Evolutionary conservation across 2,329 filamentous ascomycete genomes (phyloP).

Genomic region (Ciborinia camelliae): DNA sequence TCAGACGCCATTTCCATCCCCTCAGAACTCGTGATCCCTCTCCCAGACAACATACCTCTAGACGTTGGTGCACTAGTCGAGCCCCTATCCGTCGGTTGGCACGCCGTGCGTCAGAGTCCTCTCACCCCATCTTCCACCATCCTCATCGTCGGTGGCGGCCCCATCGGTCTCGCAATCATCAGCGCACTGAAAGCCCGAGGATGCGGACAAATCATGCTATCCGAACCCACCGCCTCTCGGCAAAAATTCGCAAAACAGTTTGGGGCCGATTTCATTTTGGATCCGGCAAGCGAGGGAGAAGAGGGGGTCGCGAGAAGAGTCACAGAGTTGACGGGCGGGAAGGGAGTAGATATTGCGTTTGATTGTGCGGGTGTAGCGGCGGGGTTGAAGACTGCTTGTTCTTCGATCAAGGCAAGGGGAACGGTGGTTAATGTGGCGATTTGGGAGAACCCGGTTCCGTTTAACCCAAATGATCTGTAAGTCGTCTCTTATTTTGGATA

Average conservation of each 20-base stretch:
- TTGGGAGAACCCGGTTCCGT: constrained; percentile 54
- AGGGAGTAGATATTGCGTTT: constrained; percentile 57
- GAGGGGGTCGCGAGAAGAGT: constrained; percentile 48
- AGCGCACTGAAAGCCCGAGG: constrained; percentile 54
- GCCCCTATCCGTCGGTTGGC: constrained; percentile 62
- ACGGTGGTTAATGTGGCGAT: constrained; percentile 63
- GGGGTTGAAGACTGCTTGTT: constrained; percentile 43
- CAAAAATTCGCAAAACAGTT: constrained; percentile 51
- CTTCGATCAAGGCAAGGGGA: constrained; percentile 50
- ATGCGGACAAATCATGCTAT: constrained; percentile 54
- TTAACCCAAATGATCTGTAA: constrained; percentile 50
- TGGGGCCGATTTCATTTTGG: constrained; percentile 53
- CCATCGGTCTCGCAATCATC: constrained; percentile 59
- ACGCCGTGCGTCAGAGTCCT: constrained; percentile 52
- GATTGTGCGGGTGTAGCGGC: constrained; percentile 60
- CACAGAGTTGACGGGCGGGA: constrained; percentile 46
- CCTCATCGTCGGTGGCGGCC: constrained; percentile 58
- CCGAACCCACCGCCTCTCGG: constrained; percentile 51
- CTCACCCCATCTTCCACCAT: constrained; percentile 47
- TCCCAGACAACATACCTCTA: constrained; percentile 51
- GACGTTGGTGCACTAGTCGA: constrained; percentile 59
- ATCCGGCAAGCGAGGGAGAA: constrained; percentile 50
- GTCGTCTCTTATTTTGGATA: background rate
- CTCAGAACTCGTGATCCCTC: constrained; percentile 45
- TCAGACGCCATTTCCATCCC: constrained; percentile 53